phyloP scores from a whole-genome alignment of 1,284 basidiomycete species.

The Neolentinus lepideus region DNA sequence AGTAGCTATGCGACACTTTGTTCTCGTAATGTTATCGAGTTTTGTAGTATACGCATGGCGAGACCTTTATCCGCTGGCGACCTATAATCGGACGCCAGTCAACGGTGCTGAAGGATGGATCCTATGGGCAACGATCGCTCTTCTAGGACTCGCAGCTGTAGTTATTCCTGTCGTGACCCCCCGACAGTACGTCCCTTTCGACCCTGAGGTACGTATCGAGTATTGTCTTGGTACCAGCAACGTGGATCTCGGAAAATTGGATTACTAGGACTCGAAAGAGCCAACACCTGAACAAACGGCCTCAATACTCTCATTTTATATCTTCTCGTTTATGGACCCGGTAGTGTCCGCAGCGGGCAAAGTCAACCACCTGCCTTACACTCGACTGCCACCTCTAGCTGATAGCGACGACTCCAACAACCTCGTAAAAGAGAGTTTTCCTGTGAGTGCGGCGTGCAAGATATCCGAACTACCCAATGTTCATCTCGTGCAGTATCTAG shows the following conservation, averaged over 20 bases:
- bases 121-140: constrained; percentile 28
- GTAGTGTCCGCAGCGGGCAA: constrained; percentile 23
- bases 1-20: constrained; percentile 17
- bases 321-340: constrained; percentile 24
- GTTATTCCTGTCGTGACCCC: constrained; percentile 39
- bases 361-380: constrained; percentile 21
- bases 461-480: neutral
- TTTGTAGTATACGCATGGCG: constrained; percentile 40
- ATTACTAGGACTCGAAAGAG: neutral
- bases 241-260: neutral
- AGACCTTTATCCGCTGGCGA: constrained; percentile 42
- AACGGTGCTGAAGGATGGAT: constrained; percentile 29
- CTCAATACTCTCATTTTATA: constrained; percentile 20
- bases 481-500: constrained; percentile 17
- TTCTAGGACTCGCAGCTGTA: constrained; percentile 32
- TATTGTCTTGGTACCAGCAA: neutral
- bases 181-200: constrained; percentile 33
- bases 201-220: constrained; percentile 22
- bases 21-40: constrained; percentile 28
- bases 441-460: constrained; percentile 12
- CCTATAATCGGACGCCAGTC: constrained; percentile 29
- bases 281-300: constrained; percentile 30
- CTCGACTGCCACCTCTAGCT: constrained; percentile 33
- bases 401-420: constrained; percentile 38
- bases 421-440: constrained; percentile 28